Evolutionary conservation across 352 stramenopile genomes (phyloP).

Genomic region (Hyphochytrium catenoides): DNA sequence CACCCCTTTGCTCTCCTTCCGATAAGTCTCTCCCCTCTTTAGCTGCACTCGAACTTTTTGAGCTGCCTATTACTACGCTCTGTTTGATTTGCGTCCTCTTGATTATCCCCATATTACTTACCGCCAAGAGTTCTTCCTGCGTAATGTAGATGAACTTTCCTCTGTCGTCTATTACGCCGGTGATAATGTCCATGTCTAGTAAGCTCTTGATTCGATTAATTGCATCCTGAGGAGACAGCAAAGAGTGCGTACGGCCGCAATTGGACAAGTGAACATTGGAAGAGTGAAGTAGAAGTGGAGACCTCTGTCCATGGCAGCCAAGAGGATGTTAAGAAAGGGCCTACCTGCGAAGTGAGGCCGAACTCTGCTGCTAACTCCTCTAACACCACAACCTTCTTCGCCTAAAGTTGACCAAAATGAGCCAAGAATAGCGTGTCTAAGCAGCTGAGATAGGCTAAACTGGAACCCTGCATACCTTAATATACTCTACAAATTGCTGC

Average conservation of each 20-base stretch:
- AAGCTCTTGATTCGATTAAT: conserved; percentile 31
- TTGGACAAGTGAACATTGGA: too few species aligned
- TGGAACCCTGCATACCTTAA: conserved; percentile 16
- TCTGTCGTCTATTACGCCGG: conserved; percentile 39
- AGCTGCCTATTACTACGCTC: too few species aligned
- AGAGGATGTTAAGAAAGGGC: too few species aligned
- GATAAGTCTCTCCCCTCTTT: too few species aligned
- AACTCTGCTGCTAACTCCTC: conserved; percentile 39
- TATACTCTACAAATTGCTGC: conserved; percentile 39
- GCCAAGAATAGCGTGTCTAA: background rate
- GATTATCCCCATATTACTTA: too few species aligned
- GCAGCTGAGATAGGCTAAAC: background rate
- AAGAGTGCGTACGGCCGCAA: too few species aligned
- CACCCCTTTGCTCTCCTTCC: too few species aligned
- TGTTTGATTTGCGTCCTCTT: too few species aligned
- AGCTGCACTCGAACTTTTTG: too few species aligned
- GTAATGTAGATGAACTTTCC: conserved; percentile 58
- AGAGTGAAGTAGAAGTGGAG: too few species aligned
- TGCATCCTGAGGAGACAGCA: too few species aligned
- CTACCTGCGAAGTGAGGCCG: conserved; percentile 26
- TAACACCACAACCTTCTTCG: conserved; percentile 39
- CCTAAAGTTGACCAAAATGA: conserved; percentile 10
- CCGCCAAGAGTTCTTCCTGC: conserved; percentile 43
- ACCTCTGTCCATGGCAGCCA: too few species aligned
- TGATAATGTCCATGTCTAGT: conserved; percentile 24